phyloP scores from a whole-genome alignment of 805 yeast species.

The Kodamaea neixiangensis region DNA sequence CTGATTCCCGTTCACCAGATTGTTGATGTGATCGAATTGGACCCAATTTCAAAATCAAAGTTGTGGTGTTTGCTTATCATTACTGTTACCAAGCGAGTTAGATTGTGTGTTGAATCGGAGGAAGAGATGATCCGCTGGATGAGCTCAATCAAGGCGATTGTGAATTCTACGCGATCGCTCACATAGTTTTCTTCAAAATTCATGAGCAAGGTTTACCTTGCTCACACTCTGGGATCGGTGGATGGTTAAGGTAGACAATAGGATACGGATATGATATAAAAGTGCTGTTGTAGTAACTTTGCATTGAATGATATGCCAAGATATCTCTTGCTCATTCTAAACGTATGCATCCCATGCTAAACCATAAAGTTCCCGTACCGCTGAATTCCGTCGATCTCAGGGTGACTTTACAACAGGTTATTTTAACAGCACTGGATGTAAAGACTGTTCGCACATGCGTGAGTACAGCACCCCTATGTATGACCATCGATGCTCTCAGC shows the following conservation, averaged over 20 bases:
- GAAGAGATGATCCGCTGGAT: constrained; percentile 52
- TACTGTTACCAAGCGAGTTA: constrained; percentile 44
- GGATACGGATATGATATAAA: no score
- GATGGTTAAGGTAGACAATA: no score
- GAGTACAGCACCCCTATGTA: not conserved
- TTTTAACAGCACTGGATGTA: not conserved
- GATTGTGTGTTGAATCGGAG: constrained; percentile 47
- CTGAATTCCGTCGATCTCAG: not conserved
- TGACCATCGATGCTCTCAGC: not conserved
- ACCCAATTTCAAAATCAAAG: constrained; percentile 45
- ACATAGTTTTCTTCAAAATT: no score
- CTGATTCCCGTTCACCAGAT: constrained; percentile 32
- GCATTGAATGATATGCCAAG: no score
- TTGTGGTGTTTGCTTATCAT: constrained; percentile 49
- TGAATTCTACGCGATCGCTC: not conserved
- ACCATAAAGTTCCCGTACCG: not conserved
- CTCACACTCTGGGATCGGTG: no score
- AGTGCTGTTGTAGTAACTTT: no score
- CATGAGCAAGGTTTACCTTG: no score
- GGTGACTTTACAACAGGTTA: not conserved
- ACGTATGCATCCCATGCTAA: not conserved
- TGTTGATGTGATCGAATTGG: constrained; percentile 52
- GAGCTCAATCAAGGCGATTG: constrained; percentile 40
- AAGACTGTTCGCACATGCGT: not conserved
- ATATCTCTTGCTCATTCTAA: no score